Percentiles rank a stretch among this genome's conserved stretches.
Evolutionary conservation across 306 rosid genomes (phyloP).

Genomic region (Vigna angularis): DNA sequence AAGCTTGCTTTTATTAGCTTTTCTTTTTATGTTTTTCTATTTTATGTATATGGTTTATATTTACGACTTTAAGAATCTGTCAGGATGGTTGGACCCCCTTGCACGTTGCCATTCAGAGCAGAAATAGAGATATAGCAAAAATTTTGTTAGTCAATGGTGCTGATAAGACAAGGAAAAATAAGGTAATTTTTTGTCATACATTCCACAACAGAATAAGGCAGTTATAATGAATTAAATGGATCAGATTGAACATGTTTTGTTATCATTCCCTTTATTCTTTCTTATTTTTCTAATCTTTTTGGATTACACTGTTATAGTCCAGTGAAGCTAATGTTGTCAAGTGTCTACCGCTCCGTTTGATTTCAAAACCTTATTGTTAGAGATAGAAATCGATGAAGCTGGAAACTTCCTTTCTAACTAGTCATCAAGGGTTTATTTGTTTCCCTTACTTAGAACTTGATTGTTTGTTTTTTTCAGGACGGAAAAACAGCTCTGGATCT

Average conservation of each 20-base stretch:
- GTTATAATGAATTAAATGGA: constrained; percentile 14
- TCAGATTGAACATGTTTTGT: neutral
- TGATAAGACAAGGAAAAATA: constrained; percentile 72
- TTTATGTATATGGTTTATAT: constrained; percentile 7
- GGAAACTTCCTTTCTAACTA: neutral
- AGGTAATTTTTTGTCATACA: constrained; percentile 60
- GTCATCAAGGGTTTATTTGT: neutral
- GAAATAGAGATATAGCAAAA: constrained; percentile 85
- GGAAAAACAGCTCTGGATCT: constrained; percentile 85
- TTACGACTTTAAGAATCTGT: constrained; percentile 20
- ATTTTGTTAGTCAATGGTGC: constrained; percentile 85
- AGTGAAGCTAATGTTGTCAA: constrained; percentile 9
- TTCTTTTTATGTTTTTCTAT: neutral
- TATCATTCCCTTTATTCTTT: constrained; percentile 26
- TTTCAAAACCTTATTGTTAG: constrained; percentile 22
- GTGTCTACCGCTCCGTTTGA: constrained; percentile 9
- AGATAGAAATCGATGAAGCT: constrained; percentile 15
- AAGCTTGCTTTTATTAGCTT: constrained; percentile 5
- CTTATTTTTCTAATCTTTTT: constrained; percentile 23
- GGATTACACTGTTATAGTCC: constrained; percentile 3
- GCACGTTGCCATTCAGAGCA: constrained; percentile 86
- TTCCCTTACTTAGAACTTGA: constrained; percentile 25
- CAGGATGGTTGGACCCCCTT: constrained; percentile 99
- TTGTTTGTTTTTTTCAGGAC: constrained; percentile 65
- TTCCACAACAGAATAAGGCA: neutral